phyloP scores from a whole-genome alignment of 1,139 yeast species.

The Tardiomyces blankii region DNA sequence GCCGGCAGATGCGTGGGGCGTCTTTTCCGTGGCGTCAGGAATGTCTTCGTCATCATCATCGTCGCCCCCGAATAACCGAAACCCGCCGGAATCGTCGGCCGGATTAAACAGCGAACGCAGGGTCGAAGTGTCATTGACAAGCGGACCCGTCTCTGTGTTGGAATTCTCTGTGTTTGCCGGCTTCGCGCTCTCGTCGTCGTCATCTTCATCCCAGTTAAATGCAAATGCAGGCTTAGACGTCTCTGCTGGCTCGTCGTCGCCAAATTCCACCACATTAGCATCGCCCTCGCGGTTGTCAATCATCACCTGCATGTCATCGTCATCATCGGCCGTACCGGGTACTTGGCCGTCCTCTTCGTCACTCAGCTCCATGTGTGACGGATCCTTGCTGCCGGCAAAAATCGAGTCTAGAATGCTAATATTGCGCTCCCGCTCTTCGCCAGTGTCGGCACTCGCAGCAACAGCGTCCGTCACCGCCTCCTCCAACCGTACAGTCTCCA shows the following conservation, averaged over 20 bases:
- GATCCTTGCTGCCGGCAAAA: constrained; percentile 4
- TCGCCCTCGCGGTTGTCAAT: neutral
- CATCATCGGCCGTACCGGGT: constrained; percentile 30
- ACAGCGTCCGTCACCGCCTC: constrained; percentile 5
- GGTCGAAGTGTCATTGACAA: constrained; percentile 7
- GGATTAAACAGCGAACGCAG: constrained; percentile 13
- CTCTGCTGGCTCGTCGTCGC: neutral
- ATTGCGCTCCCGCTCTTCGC: constrained; percentile 12
- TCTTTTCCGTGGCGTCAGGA: constrained; percentile 15
- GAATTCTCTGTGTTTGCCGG: constrained; percentile 12
- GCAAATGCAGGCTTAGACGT: neutral
- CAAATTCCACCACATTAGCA: neutral
- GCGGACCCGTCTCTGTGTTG: constrained; percentile 6
- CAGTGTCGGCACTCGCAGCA: constrained; percentile 8
- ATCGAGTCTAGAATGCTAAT: constrained; percentile 7
- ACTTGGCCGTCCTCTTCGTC: constrained; percentile 33
- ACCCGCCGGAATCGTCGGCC: constrained; percentile 11
- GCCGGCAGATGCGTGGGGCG: constrained; percentile 1
- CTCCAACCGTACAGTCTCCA: constrained; percentile 35
- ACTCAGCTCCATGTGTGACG: constrained; percentile 13
- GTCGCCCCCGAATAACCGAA: constrained; percentile 6
- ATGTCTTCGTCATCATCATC: constrained; percentile 6
- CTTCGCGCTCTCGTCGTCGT: constrained; percentile 28
- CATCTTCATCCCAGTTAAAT: constrained; percentile 21
- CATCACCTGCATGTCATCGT: neutral